Percentiles rank a stretch among this genome's conserved stretches.
Evolutionary conservation across 192 early-diverging fungal genomes (phyloP).

Genomic region (Podila horticola): DNA sequence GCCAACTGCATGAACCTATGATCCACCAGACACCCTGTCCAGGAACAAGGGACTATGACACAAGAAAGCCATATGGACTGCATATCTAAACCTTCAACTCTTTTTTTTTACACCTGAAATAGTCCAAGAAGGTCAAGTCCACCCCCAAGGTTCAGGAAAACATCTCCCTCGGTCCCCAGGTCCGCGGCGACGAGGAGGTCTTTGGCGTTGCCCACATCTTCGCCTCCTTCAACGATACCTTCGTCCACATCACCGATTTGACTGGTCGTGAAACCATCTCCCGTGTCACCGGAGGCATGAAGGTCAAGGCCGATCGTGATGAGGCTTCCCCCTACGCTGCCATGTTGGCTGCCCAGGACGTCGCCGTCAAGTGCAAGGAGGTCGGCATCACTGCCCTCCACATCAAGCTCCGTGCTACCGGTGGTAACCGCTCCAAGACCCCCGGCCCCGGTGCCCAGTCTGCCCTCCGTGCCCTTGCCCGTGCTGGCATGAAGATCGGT

Average conservation of each 20-base stretch:
- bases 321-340: conserved; percentile 99
- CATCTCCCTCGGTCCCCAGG: conserved; percentile 96
- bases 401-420: conserved; percentile 99
- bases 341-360: conserved; percentile 99
- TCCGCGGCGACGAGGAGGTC: conserved; percentile 97
- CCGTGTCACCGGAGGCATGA: conserved; percentile 99
- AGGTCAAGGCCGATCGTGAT: conserved; percentile 99
- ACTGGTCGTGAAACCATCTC: conserved; percentile 99
- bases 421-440: conserved; percentile 98
- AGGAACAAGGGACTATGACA: not conserved
- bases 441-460: conserved; percentile 98
- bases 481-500: conserved; percentile 97
- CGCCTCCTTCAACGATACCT: conserved; percentile 99
- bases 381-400: conserved; percentile 99
- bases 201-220: conserved; percentile 99
- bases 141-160: conserved; percentile 78
- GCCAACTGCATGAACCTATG: too few relatives aligned
- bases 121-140: conserved; percentile 76
- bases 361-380: conserved; percentile 98
- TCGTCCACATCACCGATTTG: conserved; percentile 99
- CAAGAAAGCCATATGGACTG: not conserved
- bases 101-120: not conserved
- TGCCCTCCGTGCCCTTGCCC: conserved; percentile 98
- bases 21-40: not conserved
- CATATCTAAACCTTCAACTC: not conserved